These are phyloP conservation scores for Talaromyces sp. DNA, from an alignment of 2,329 filamentous ascomycete genomes.

Conservation along the genomic window DNA sequence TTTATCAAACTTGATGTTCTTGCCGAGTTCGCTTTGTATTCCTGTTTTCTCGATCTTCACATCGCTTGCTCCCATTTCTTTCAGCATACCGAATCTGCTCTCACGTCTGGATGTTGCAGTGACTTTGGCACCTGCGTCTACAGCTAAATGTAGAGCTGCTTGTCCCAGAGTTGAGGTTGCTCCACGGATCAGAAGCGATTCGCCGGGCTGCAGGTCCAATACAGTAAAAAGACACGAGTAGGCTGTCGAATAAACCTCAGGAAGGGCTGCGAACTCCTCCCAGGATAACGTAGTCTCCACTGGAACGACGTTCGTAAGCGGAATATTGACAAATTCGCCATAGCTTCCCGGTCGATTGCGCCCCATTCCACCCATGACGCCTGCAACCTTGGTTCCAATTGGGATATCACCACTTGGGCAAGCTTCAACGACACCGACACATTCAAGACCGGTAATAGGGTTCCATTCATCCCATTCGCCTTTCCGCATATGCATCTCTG, in stretches of 20 bases:
- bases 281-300: neutral
- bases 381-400: neutral
- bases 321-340: neutral
- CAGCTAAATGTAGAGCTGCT: neutral
- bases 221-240: neutral
- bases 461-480: slow-evolving; percentile 32
- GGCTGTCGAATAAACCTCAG: neutral
- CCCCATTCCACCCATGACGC: neutral
- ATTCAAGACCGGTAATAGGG: slow-evolving; percentile 42
- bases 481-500: slow-evolving; percentile 47
- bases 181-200: neutral
- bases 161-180: neutral
- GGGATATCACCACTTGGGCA: neutral
- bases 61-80: neutral
- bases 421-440: slow-evolving; percentile 19
- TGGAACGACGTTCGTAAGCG: neutral
- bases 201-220: neutral
- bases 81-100: neutral
- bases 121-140: neutral
- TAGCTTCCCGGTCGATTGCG: neutral
- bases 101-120: neutral
- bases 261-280: neutral
- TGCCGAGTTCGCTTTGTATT: neutral
- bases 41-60: neutral
- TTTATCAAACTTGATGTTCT: neutral